phyloP scores from a whole-genome alignment of 352 stramenopile species.

The Phytophthora lateralis region DNA sequence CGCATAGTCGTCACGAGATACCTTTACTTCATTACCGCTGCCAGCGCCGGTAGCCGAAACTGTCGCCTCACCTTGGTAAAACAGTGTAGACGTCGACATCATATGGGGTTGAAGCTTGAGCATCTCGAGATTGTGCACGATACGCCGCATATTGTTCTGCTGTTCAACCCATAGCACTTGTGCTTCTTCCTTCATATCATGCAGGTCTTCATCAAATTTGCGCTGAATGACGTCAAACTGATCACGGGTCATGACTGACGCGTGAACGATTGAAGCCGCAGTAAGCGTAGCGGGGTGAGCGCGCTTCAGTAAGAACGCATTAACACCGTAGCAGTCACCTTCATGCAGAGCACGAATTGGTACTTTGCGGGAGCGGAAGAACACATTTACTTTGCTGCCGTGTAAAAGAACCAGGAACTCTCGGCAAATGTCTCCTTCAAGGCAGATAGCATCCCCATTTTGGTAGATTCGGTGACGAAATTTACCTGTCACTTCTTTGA shows the following conservation, averaged over 20 bases:
- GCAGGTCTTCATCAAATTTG: constrained; percentile 66
- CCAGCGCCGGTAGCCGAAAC: not conserved
- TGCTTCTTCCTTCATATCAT: constrained; percentile 55
- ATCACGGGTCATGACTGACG: constrained; percentile 74
- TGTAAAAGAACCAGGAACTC: constrained; percentile 71
- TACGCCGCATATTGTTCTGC: constrained; percentile 33
- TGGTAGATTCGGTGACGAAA: constrained; percentile 77
- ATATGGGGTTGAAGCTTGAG: constrained; percentile 65
- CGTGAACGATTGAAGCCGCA: constrained; percentile 51
- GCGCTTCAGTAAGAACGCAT: constrained; percentile 58
- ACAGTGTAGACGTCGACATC: constrained; percentile 53
- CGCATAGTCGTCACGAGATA: constrained; percentile 17
- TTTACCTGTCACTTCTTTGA: constrained; percentile 80
- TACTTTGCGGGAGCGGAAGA: constrained; percentile 48
- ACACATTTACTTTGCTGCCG: constrained; percentile 67
- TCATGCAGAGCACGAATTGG: constrained; percentile 63
- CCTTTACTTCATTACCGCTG: not conserved
- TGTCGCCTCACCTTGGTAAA: constrained; percentile 51
- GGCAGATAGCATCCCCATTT: constrained; percentile 66
- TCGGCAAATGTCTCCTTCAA: constrained; percentile 72
- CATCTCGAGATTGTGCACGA: constrained; percentile 50
- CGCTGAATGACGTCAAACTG: constrained; percentile 70
- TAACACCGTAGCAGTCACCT: constrained; percentile 72
- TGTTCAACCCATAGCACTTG: constrained; percentile 47
- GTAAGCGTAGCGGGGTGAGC: constrained; percentile 53